Conservation (phyloP, 345 rosid genomes). For the Alliaria petiolata region DNA sequence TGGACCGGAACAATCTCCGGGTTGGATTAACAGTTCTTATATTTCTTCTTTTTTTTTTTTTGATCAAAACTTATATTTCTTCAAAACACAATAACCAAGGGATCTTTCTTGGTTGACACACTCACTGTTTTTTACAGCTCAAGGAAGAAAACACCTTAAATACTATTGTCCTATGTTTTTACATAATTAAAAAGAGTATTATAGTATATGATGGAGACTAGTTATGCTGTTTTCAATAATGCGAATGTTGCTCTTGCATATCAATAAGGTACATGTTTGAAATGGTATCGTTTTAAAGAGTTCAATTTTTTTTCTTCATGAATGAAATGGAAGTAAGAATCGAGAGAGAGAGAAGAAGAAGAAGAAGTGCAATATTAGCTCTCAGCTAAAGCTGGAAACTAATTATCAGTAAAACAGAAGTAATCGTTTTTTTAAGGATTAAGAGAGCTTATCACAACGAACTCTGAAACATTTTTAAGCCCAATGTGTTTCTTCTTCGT, state of each 20-base stretch:
- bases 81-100: too few relatives aligned
- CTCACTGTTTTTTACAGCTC: neutral
- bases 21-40: too few relatives aligned
- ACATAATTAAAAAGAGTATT: too few relatives aligned
- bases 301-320: neutral
- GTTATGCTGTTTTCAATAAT: too few relatives aligned
- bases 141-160: neutral
- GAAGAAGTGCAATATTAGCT: slow-evolving; percentile 16
- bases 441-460: slow-evolving; percentile 14
- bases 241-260: too few relatives aligned
- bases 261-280: neutral
- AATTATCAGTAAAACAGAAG: slow-evolving; percentile 14
- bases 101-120: too few relatives aligned
- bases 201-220: too few relatives aligned
- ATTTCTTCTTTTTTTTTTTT: too few relatives aligned
- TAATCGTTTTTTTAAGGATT: neutral
- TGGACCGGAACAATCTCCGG: too few relatives aligned
- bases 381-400: slow-evolving; percentile 20
- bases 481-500: slow-evolving; percentile 9
- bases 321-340: neutral
- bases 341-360: neutral
- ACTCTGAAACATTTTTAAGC: slow-evolving; percentile 4
- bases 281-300: neutral
- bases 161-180: neutral
- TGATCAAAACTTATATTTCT: too few relatives aligned